These are phyloP conservation scores for Heracleum sosnowskyi DNA, from an alignment of 129 eudicot genomes.

Conservation along the genomic window DNA sequence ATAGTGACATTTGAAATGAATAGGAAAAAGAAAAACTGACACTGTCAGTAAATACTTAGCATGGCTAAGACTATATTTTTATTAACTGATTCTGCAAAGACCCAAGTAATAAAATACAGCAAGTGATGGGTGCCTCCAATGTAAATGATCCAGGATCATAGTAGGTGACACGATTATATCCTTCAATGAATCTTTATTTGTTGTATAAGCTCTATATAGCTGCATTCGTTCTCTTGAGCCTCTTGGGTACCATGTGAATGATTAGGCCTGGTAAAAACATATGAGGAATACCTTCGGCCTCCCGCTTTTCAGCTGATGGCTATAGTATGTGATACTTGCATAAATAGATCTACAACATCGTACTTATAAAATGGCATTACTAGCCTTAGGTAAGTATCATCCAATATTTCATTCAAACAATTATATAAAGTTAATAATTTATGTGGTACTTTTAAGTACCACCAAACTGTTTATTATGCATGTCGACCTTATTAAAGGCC, in stretches of 20 bases:
- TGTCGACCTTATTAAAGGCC: no score
- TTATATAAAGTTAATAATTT: no score
- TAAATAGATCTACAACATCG: no score
- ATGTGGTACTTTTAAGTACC: no score
- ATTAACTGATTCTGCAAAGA: no score
- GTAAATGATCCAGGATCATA: conserved; percentile 77
- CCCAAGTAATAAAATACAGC: background rate
- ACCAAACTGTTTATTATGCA: no score
- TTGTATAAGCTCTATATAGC: conserved; percentile 49
- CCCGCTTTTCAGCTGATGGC: conserved; percentile 21
- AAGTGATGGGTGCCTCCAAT: conserved; percentile 58
- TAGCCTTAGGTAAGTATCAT: no score
- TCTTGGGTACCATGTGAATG: conserved; percentile 41
- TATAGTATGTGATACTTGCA: no score
- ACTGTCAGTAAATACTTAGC: background rate
- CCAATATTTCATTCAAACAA: no score
- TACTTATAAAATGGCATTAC: no score
- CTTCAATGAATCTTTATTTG: conserved; percentile 50
- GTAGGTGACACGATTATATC: conserved; percentile 55
- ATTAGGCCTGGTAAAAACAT: conserved; percentile 57
- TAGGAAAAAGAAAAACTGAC: background rate
- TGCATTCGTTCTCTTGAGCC: conserved; percentile 19
- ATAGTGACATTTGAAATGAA: conserved; percentile 33
- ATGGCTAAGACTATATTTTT: no score
- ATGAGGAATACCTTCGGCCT: conserved; percentile 39